A percentile compares a stretch with the other conserved stretches of the same genome.
These are phyloP conservation scores for Batrachochytrium dendrobatidis DNA, from an alignment of 371 early-diverging fungal genomes.

Conservation along the genomic window DNA sequence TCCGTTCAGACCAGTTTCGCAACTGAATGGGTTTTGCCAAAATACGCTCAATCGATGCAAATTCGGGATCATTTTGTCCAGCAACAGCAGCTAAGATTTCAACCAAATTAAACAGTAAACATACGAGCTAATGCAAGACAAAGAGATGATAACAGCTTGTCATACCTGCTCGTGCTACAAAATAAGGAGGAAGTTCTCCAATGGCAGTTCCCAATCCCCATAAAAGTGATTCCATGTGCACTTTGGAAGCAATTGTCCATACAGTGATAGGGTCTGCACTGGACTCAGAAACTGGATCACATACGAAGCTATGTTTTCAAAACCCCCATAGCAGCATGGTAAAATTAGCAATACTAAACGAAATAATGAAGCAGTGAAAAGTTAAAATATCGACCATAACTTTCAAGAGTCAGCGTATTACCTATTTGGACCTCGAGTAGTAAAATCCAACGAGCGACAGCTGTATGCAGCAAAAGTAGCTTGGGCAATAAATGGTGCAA, in stretches of 20 bases:
- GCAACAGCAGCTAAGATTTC: conserved; percentile 59
- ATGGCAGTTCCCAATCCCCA: conserved; percentile 90
- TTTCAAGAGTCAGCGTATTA: conserved; percentile 21
- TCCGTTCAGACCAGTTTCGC: conserved; percentile 46
- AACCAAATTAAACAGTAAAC: too few relatives aligned
- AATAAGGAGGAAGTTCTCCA: conserved; percentile 93
- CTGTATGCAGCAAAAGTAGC: conserved; percentile 76
- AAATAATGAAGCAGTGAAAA: neutral
- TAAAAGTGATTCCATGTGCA: conserved; percentile 68
- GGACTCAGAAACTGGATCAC: conserved; percentile 8
- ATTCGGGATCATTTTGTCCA: conserved; percentile 55
- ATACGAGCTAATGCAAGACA: neutral
- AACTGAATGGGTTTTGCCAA: conserved; percentile 36
- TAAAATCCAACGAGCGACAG: conserved; percentile 64
- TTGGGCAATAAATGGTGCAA: conserved; percentile 82
- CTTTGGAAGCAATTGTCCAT: conserved; percentile 54
- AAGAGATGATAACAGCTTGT: neutral
- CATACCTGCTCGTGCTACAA: conserved; percentile 80
- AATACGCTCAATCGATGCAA: conserved; percentile 51
- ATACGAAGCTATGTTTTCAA: conserved; percentile 15
- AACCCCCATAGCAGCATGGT: neutral
- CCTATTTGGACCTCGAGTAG: conserved; percentile 51
- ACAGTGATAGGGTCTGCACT: conserved; percentile 38
- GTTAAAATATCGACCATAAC: neutral
- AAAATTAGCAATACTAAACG: neutral